These are phyloP conservation scores for Boletus patriciae DNA, from an alignment of 768 basidiomycete species.

Conservation along the genomic window DNA sequence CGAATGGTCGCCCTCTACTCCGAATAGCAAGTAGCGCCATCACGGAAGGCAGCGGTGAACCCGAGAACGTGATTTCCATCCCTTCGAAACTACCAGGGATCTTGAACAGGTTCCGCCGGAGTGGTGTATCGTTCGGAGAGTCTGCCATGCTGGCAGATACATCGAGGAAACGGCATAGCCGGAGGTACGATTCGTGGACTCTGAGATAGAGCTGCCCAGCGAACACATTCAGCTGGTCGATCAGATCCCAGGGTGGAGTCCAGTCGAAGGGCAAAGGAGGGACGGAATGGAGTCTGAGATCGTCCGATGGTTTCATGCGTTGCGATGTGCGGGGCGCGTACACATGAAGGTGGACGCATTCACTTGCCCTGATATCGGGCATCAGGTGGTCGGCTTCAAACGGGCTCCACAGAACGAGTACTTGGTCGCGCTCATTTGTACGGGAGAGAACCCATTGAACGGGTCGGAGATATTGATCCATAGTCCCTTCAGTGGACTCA, in stretches of 20 bases:
- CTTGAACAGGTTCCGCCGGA: neutral
- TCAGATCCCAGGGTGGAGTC: neutral
- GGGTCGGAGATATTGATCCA: conserved; percentile 19
- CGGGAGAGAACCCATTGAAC: conserved; percentile 25
- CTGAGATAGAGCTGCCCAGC: conserved; percentile 15
- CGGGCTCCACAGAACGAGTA: conserved; percentile 9
- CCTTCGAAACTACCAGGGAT: neutral
- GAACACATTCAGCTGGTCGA: conserved; percentile 5
- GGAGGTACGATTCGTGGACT: conserved; percentile 22
- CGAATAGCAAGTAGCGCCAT: neutral
- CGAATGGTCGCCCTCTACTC: neutral
- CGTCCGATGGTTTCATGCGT: conserved; percentile 38
- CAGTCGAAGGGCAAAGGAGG: conserved; percentile 4
- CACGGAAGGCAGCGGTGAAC: neutral
- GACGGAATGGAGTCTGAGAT: conserved; percentile 14
- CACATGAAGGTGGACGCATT: conserved; percentile 37
- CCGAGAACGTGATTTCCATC: neutral
- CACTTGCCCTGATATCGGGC: conserved; percentile 35
- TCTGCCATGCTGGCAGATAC: conserved; percentile 1
- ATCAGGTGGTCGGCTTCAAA: conserved; percentile 40
- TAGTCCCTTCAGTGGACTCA: neutral
- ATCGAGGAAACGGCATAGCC: conserved; percentile 24
- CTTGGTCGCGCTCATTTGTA: neutral
- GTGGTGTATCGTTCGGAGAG: neutral
- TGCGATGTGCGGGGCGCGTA: conserved; percentile 40